A percentile compares a stretch with the other conserved stretches of the same genome.
Conservation (phyloP, 1,284 basidiomycete species). For the Erythrobasidium hasegawianum region DNA sequence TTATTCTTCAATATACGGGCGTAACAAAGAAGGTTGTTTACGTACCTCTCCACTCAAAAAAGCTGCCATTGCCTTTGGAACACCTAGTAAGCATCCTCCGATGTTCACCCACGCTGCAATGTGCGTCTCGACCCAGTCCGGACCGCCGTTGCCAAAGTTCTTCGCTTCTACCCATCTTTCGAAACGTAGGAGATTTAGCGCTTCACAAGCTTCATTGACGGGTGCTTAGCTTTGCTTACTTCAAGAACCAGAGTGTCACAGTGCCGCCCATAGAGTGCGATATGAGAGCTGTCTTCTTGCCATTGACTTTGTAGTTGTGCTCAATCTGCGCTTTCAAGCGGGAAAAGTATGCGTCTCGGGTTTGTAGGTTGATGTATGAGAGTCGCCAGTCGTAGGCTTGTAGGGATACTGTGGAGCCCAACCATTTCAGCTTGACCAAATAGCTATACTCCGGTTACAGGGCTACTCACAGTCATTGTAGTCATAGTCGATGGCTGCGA, state of each 20-base stretch:
- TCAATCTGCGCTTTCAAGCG: slow-evolving; percentile 81
- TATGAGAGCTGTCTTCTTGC: slow-evolving; percentile 75
- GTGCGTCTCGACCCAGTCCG: slow-evolving; percentile 82
- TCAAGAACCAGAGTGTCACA: slow-evolving; percentile 49
- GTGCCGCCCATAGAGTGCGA: slow-evolving; percentile 67
- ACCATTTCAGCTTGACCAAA: no score
- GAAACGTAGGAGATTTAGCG: slow-evolving; percentile 41
- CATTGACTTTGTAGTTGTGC: slow-evolving; percentile 66
- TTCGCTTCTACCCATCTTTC: slow-evolving; percentile 91
- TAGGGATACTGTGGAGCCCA: slow-evolving; percentile 48
- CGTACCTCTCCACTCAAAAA: slow-evolving; percentile 74
- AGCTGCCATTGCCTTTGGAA: slow-evolving; percentile 88
- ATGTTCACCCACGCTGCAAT: slow-evolving; percentile 54
- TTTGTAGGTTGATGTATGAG: slow-evolving; percentile 84
- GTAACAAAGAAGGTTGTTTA: background rate
- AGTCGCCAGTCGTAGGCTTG: slow-evolving; percentile 83
- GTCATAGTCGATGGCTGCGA: slow-evolving; percentile 86
- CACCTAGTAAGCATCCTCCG: slow-evolving; percentile 76
- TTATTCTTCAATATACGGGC: background rate
- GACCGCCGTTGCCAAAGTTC: slow-evolving; percentile 74
- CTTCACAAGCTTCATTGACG: background rate
- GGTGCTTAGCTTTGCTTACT: background rate
- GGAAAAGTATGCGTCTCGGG: slow-evolving; percentile 88
- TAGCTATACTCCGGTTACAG: no score
- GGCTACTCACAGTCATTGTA: slow-evolving; percentile 70